These are phyloP conservation scores for Ophiorrhiza pumila DNA, from an alignment of 257 asterid species.

Conservation along the genomic window DNA sequence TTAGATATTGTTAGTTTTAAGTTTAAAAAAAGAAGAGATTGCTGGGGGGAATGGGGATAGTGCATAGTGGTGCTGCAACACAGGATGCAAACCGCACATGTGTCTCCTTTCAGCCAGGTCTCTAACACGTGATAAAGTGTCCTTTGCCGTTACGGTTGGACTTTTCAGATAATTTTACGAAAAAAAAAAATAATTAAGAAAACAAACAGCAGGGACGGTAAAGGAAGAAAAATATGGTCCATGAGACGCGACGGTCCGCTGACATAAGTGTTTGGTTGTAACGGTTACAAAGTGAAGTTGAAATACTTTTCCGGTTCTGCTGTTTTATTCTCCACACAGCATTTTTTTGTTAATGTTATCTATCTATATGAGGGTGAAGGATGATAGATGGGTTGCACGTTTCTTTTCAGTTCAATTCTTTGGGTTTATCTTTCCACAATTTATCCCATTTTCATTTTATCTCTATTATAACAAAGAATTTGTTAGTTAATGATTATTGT, in stretches of 20 bases:
- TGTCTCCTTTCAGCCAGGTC: slow-evolving; percentile 32
- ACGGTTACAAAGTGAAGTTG: slow-evolving; percentile 20
- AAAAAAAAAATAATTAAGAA: background rate
- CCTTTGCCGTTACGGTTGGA: slow-evolving; percentile 23
- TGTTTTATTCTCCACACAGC: slow-evolving; percentile 4
- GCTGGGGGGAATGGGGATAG: slow-evolving; percentile 10
- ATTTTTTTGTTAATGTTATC: background rate
- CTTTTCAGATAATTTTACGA: too few relatives aligned
- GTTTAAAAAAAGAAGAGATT: too few relatives aligned
- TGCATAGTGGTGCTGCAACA: slow-evolving; percentile 29
- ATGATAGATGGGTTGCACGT: slow-evolving; percentile 1
- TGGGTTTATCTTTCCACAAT: too few relatives aligned
- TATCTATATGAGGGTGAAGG: background rate
- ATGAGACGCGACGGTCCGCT: slow-evolving; percentile 10
- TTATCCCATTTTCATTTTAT: too few relatives aligned
- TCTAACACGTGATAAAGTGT: slow-evolving; percentile 37
- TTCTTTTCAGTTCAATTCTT: background rate
- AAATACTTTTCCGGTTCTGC: slow-evolving; percentile 18
- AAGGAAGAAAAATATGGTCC: slow-evolving; percentile 7
- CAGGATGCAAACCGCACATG: slow-evolving; percentile 53
- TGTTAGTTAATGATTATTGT: too few relatives aligned
- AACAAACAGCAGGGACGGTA: background rate
- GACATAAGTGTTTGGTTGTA: slow-evolving; percentile 26
- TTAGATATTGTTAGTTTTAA: slow-evolving; percentile 9
- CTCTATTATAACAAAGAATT: too few relatives aligned